Evolutionary conservation across 352 stramenopile species (phyloP), one percentile per base, ranked within the genome.

Genomic region (Elongisporangium undulatum): DNA sequence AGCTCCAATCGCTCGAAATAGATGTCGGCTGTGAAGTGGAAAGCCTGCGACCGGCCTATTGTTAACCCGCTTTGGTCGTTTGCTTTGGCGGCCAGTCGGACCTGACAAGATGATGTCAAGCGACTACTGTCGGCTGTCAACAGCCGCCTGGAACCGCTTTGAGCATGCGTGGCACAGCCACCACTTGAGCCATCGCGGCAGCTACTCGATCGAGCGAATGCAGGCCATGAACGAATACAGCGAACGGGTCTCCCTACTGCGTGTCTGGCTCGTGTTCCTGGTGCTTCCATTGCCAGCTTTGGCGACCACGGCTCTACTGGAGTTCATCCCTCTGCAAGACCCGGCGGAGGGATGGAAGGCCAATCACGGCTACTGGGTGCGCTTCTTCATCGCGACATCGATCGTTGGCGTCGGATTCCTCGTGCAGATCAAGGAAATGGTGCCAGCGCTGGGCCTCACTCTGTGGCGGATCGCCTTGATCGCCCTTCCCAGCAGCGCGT

Each of bases 131-230:
- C 24, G 24, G 3, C 24, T 8, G 3, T 34, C 24, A 34, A 34
- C 24, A n/a, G n/a, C 7, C 24, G 7, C 7, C 24, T 41, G 29
- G 29, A 9, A 15, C 29, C 29, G 29, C 29, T 41, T 61, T 13
- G 48, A 61, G 12, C 20, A 50, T 10, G n/a, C 29, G 6, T 75
- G 68, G 64, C 64, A 75, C 22, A 26, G 53, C 4, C 21, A 75
- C 1, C 60, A 73, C 60, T 61, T 77, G 1, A 74, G 59, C 56
- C 64, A 69, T n/a, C 70, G 68, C 20, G 67, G 67, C 29, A 68
- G 62, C 15, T 77, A 72, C 48, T 77, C 67, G 20, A 60, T 75
- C 4, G 67, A 72, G 51, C 60, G 67, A 0, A 72, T 75, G 64
- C 22, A 64, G 1, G 67, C 61, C 5, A 55, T 75, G 1, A 58